A percentile compares a stretch with the other conserved stretches of the same genome.
Conservation (phyloP, 345 rosid species). For the Balakata baccata region DNA sequence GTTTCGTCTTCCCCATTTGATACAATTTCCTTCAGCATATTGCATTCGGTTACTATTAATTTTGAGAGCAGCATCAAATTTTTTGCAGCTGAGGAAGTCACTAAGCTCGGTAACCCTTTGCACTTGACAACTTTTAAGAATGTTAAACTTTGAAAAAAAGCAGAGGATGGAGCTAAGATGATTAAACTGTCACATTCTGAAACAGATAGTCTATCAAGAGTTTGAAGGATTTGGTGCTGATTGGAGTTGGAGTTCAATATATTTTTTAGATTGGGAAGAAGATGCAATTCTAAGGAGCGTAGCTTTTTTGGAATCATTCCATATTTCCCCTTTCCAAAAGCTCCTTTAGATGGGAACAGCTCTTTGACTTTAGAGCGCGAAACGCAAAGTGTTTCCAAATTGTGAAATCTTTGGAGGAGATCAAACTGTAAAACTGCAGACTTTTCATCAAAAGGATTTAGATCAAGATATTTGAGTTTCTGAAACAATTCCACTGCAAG, state of each 20-base stretch:
- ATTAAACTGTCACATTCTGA: neutral
- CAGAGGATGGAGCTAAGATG: neutral
- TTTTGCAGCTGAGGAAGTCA: neutral
- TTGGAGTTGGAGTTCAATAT: neutral
- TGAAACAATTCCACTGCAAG: neutral
- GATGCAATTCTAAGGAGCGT: neutral
- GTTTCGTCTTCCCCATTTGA: neutral
- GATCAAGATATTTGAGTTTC: neutral
- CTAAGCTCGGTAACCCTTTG: neutral
- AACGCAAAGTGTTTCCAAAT: conserved; percentile 18
- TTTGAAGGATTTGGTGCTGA: conserved; percentile 9
- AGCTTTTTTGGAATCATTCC: neutral
- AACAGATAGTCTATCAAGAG: conserved; percentile 9
- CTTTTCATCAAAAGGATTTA: neutral
- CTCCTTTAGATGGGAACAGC: conserved; percentile 8
- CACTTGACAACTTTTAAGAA: neutral
- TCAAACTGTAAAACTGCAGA: conserved; percentile 2
- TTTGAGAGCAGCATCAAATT: neutral
- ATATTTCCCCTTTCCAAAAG: neutral
- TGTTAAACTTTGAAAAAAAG: conserved; percentile 10
- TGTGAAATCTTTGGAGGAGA: conserved; percentile 1
- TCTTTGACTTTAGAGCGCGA: neutral
- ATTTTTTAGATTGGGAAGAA: neutral
- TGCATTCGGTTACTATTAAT: conserved; percentile 8
- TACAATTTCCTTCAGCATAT: conserved; percentile 10